Percentiles rank a stretch among this genome's conserved stretches.
Conservation (phyloP, 179 eudicot species). For the Silene noctiflora region DNA sequence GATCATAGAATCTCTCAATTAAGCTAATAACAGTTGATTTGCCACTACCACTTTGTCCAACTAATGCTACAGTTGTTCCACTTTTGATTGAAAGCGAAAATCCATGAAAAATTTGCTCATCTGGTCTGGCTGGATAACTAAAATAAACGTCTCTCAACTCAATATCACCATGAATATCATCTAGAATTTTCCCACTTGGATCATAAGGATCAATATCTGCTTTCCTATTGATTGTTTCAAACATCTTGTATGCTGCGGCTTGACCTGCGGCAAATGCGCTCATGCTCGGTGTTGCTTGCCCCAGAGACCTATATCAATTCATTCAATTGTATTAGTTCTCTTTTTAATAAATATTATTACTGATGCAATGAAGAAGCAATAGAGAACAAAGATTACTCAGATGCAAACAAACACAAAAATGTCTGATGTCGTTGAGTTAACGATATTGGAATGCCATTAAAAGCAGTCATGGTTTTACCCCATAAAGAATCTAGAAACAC, state of each 20-base stretch:
- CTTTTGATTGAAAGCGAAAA: conserved; percentile 20
- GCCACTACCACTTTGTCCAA: conserved; percentile 41
- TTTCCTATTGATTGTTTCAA: conserved; percentile 28
- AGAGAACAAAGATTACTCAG: not conserved
- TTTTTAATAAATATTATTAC: no score
- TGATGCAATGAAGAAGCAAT: not conserved
- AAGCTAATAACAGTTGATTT: conserved; percentile 36
- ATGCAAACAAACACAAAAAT: not conserved
- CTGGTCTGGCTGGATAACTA: conserved; percentile 26
- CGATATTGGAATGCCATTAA: no score
- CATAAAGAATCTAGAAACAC: not conserved
- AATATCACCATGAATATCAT: conserved; percentile 27
- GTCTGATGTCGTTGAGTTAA: no score
- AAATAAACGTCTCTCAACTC: conserved; percentile 20
- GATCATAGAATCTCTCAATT: conserved; percentile 38
- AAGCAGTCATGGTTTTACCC: no score
- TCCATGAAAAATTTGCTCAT: conserved; percentile 25
- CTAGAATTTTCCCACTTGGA: conserved; percentile 20
- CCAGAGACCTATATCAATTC: conserved; percentile 27
- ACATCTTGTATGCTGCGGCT: conserved; percentile 30
- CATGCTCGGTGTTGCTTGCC: conserved; percentile 27
- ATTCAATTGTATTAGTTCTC: not conserved
- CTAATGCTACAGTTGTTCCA: conserved; percentile 32
- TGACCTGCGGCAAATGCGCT: conserved; percentile 28
- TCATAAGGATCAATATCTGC: conserved; percentile 28